Percentiles rank a stretch among this genome's conserved stretches.
These are phyloP conservation scores for Pseudogymnoascus sp. DNA, from an alignment of 2,329 filamentous ascomycete species.

Conservation along the genomic window DNA sequence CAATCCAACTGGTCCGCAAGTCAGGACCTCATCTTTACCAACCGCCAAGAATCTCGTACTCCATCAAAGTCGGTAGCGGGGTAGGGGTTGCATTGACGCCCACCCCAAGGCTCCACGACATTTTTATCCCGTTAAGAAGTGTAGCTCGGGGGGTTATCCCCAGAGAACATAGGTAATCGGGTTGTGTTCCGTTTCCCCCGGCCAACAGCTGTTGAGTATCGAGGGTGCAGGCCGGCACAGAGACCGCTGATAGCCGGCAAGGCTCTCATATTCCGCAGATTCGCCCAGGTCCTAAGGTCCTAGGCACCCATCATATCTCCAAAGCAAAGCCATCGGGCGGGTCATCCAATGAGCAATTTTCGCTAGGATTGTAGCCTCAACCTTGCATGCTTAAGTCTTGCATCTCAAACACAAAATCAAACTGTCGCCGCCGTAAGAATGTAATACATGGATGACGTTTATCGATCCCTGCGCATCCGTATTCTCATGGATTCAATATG, in stretches of 20 bases:
- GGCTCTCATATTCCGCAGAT: not conserved
- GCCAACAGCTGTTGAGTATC: not conserved
- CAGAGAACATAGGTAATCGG: not conserved
- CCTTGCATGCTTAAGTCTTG: not conserved
- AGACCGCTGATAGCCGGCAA: not conserved
- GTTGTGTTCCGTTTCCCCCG: constrained; percentile 3
- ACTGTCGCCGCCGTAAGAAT: constrained; percentile 2
- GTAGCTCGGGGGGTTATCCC: not conserved
- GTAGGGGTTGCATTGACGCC: not conserved
- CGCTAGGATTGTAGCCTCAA: not conserved
- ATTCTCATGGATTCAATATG: not conserved
- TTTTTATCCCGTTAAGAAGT: not conserved
- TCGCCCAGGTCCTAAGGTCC: not conserved
- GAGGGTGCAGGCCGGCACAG: not conserved
- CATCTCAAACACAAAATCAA: not conserved
- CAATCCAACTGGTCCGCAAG: not conserved
- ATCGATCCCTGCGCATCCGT: not conserved
- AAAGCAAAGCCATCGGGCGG: not conserved
- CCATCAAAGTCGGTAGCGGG: not conserved
- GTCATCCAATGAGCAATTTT: not conserved
- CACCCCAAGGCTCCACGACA: not conserved
- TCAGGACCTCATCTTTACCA: not conserved
- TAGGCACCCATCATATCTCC: not conserved
- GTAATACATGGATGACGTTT: not conserved
- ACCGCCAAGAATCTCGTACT: not conserved